Evolutionary conservation across 768 basidiomycete species (phyloP), one percentile per base, ranked within the genome.

Genomic region (Xerocomus potaroensis): DNA sequence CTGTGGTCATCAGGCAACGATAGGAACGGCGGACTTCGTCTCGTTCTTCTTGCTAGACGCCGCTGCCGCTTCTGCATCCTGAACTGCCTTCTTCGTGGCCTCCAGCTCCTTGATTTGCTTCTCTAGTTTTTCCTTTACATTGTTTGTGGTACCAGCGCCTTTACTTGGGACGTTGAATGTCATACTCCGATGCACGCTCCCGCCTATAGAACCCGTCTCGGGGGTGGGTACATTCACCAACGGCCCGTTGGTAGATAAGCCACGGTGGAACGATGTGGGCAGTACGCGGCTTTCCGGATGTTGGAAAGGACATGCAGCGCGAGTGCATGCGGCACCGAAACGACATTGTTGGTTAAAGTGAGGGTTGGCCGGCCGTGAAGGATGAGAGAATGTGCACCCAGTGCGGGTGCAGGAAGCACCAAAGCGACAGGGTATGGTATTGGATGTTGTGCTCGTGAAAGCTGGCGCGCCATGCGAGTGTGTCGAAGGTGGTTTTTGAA

Each of bases 201-300:
- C 77, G 19, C 78, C 75, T 67, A 86, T 84, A 16, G 80, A 76
- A 16, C 84, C 86, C 2, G 83, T 69, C 64, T 80, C 83, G 7
- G 85, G 84, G 1, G 73, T 75, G 5, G 71, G 62, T 1, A 87
- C 78, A 43, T 60, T 84, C 32, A 85, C 80, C 52, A 86, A 54
- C 7, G 84, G 82, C 0, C 78, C 76, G 22, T 68, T 73, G 4
- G 77, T 71, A 14, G 80, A 74, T 22, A 91, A 65, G 0, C 89
- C 88, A 18, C 87, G 83, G 60, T 91, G 87, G 76, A 92, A 92
- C 11, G 81, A 71, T 3, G 80, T 73, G 3, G 90, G 89, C 8
- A 91, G 73, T 19, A 87, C 85, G 11, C 90, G 84, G 9, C 86
- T 87, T 47, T 88, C 81, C 0, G 95, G 95, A 62, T 99, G 95